These are phyloP conservation scores for Didymosphaeria variabile DNA, from an alignment of 2,329 filamentous ascomycete genomes.

Conservation along the genomic window DNA sequence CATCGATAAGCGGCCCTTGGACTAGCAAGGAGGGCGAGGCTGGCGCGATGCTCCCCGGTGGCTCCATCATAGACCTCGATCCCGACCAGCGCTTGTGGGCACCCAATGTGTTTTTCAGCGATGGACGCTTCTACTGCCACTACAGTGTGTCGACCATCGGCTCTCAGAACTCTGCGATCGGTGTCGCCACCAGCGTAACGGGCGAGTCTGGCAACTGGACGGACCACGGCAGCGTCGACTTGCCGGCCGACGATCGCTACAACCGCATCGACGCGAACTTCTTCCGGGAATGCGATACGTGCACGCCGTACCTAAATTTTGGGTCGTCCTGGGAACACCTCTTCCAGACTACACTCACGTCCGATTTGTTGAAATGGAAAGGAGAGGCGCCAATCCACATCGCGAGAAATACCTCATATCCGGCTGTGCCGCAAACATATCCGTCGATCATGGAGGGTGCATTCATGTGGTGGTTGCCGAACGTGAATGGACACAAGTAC, in stretches of 20 bases:
- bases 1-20: slow-evolving; percentile 19
- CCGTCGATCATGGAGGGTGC: slow-evolving; percentile 55
- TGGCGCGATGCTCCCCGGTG: slow-evolving; percentile 18
- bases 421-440: slow-evolving; percentile 7
- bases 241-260: slow-evolving; percentile 44
- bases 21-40: neutral
- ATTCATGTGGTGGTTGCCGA: slow-evolving; percentile 59
- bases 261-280: slow-evolving; percentile 59
- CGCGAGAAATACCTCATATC: slow-evolving; percentile 16
- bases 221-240: slow-evolving; percentile 61
- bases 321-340: slow-evolving; percentile 72
- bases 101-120: slow-evolving; percentile 24
- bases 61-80: slow-evolving; percentile 15
- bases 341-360: slow-evolving; percentile 63
- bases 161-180: slow-evolving; percentile 66
- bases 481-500: slow-evolving; percentile 48
- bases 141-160: slow-evolving; percentile 69
- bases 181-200: slow-evolving; percentile 56
- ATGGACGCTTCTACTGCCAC: slow-evolving; percentile 65
- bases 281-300: slow-evolving; percentile 38
- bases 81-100: slow-evolving; percentile 20
- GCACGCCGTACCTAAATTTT: slow-evolving; percentile 61
- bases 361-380: slow-evolving; percentile 17
- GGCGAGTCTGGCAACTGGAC: slow-evolving; percentile 65
- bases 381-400: slow-evolving; percentile 15